A percentile compares a stretch with the other conserved stretches of the same genome.
These are phyloP conservation scores for Apiospora arundinis DNA, from an alignment of 2,329 filamentous ascomycete genomes.

Conservation along the genomic window DNA sequence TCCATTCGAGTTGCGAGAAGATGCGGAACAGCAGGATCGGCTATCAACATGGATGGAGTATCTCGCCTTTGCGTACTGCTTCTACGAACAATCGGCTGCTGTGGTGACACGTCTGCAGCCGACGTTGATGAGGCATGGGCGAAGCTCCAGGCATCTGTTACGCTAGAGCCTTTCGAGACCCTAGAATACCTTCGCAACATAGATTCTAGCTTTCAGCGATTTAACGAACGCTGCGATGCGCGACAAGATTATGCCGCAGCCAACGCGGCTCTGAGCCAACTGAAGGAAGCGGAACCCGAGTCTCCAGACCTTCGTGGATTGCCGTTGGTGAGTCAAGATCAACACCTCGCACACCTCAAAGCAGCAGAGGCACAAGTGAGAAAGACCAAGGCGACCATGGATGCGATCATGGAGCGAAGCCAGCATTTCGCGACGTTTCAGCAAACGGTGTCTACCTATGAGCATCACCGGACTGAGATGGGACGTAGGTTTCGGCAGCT, in stretches of 20 bases:
- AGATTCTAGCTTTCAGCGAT: no score
- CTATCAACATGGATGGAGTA: neutral
- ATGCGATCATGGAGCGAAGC: neutral
- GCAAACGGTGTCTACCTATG: neutral
- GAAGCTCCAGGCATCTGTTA: neutral
- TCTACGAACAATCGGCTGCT: no score
- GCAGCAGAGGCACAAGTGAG: neutral
- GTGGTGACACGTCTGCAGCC: neutral
- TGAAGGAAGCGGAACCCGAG: neutral
- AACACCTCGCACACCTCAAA: no score
- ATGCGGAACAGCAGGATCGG: neutral
- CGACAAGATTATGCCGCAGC: neutral
- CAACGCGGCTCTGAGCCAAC: neutral
- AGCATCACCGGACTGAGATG: neutral
- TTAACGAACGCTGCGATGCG: neutral
- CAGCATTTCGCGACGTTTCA: neutral
- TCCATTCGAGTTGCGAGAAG: neutral
- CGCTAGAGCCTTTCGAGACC: neutral
- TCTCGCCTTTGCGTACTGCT: neutral
- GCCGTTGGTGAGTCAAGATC: no score
- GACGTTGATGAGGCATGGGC: neutral
- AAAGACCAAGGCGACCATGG: neutral
- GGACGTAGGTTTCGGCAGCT: neutral
- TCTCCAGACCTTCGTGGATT: no score
- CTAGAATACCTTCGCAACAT: neutral